Percentiles rank a stretch among this genome's conserved stretches.
Evolutionary conservation across 169 alveolate species (phyloP).

Genomic region (Plasmodium ovale): DNA sequence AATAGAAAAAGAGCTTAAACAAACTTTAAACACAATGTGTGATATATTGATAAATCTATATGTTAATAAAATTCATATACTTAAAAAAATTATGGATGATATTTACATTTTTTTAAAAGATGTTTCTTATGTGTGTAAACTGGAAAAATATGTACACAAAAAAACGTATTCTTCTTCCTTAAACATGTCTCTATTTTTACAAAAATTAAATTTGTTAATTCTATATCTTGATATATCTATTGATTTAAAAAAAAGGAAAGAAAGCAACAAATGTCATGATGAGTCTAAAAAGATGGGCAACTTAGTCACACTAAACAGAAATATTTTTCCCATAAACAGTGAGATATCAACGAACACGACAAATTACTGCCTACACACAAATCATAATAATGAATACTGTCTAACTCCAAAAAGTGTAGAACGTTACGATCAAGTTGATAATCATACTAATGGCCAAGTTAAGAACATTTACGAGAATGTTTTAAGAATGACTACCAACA

Average conservation of each 20-base stretch:
- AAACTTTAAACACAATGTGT: conserved; percentile 42
- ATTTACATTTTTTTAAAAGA: conserved; percentile 27
- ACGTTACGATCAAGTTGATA: not conserved
- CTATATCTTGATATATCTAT: not conserved
- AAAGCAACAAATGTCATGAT: not conserved
- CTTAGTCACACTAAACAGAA: not conserved
- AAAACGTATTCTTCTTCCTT: not conserved
- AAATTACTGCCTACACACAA: not conserved
- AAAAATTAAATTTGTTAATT: conserved; percentile 23
- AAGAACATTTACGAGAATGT: not conserved
- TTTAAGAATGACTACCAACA: not conserved
- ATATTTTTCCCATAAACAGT: not conserved
- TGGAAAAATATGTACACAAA: conserved; percentile 28
- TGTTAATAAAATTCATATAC: conserved; percentile 27
- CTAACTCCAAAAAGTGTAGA: not conserved
- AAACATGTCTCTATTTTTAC: not conserved
- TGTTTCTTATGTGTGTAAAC: conserved; percentile 29
- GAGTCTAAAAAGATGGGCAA: not conserved
- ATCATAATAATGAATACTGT: not conserved
- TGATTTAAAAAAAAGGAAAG: conserved; percentile 37
- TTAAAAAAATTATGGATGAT: conserved; percentile 44
- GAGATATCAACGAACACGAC: not conserved
- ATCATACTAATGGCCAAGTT: not conserved
- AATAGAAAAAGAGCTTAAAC: conserved; percentile 60
- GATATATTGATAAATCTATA: conserved; percentile 56